phyloP scores from a whole-genome alignment of 1,139 yeast genomes.

The Debaryomyces nepalensis region DNA sequence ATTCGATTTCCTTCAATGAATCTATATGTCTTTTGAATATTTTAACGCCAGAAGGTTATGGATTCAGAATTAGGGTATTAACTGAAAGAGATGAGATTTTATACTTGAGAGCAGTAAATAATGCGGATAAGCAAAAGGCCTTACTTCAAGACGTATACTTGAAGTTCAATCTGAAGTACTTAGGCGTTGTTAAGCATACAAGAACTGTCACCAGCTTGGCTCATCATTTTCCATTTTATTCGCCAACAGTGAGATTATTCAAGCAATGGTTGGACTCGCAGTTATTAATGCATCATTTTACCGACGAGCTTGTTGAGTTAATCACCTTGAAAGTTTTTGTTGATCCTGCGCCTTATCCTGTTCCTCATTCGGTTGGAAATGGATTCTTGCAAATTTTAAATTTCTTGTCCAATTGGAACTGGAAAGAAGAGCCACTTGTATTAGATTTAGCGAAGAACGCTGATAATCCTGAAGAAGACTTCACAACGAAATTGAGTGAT shows the following conservation, averaged over 20 bases:
- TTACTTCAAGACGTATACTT: conserved; percentile 65
- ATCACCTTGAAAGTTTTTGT: conserved; percentile 84
- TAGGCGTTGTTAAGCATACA: conserved; percentile 79
- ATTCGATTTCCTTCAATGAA: conserved; percentile 66
- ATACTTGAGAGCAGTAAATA: conserved; percentile 69
- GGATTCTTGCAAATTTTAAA: conserved; percentile 80
- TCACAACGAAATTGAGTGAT: conserved; percentile 53
- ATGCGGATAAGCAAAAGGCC: conserved; percentile 62
- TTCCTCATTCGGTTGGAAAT: conserved; percentile 76
- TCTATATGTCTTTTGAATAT: conserved; percentile 63
- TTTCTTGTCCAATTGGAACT: conserved; percentile 85
- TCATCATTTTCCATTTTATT: conserved; percentile 72
- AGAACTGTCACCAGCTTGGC: conserved; percentile 74
- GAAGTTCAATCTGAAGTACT: conserved; percentile 67
- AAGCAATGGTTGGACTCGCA: conserved; percentile 86
- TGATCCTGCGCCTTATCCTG: conserved; percentile 80
- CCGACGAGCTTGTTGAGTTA: conserved; percentile 81
- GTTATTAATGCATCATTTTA: conserved; percentile 66
- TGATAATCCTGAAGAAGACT: conserved; percentile 31
- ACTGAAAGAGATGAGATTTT: conserved; percentile 83
- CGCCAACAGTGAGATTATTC: conserved; percentile 81
- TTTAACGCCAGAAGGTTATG: conserved; percentile 85
- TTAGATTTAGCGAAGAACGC: conserved; percentile 68
- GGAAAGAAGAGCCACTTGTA: conserved; percentile 86
- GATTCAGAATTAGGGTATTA: conserved; percentile 72